phyloP scores from a whole-genome alignment of 208 protist genomes.

The Leishmania gerbilli region DNA sequence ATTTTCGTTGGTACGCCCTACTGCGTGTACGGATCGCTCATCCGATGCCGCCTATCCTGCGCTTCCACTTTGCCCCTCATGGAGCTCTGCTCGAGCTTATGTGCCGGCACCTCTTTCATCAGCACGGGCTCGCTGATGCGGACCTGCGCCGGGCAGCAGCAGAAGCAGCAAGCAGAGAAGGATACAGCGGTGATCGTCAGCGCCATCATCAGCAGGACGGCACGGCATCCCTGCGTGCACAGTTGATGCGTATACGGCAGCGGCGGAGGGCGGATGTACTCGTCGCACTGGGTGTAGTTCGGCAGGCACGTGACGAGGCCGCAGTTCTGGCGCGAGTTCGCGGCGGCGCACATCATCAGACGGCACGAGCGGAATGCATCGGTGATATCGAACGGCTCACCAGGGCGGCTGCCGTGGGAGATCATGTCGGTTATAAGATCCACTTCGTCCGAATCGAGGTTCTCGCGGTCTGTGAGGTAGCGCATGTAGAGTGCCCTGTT shows the following conservation, averaged over 20 bases:
- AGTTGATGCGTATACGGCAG: constrained; percentile 45
- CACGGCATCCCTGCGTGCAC: constrained; percentile 67
- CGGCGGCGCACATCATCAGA: constrained; percentile 43
- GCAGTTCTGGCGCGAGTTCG: constrained; percentile 49
- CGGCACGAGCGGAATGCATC: constrained; percentile 46
- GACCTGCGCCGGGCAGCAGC: constrained; percentile 51
- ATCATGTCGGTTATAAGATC: constrained; percentile 33
- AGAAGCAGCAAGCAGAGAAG: constrained; percentile 40
- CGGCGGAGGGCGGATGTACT: constrained; percentile 57
- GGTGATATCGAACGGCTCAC: constrained; percentile 43
- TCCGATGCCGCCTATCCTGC: not conserved
- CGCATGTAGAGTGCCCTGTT: constrained; percentile 24
- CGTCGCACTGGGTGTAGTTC: constrained; percentile 68
- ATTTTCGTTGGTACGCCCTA: too few relatives aligned
- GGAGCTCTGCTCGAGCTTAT: constrained; percentile 9
- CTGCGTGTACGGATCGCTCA: not conserved
- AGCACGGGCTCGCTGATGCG: constrained; percentile 40
- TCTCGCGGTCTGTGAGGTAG: constrained; percentile 7
- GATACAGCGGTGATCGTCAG: constrained; percentile 43
- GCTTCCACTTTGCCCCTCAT: not conserved
- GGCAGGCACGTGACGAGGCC: constrained; percentile 62
- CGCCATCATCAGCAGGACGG: constrained; percentile 57
- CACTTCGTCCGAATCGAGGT: constrained; percentile 19
- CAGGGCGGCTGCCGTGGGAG: constrained; percentile 37
- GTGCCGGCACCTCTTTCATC: constrained; percentile 7